phyloP scores from a whole-genome alignment of 768 basidiomycete species.

The Termitomyces sp. region DNA sequence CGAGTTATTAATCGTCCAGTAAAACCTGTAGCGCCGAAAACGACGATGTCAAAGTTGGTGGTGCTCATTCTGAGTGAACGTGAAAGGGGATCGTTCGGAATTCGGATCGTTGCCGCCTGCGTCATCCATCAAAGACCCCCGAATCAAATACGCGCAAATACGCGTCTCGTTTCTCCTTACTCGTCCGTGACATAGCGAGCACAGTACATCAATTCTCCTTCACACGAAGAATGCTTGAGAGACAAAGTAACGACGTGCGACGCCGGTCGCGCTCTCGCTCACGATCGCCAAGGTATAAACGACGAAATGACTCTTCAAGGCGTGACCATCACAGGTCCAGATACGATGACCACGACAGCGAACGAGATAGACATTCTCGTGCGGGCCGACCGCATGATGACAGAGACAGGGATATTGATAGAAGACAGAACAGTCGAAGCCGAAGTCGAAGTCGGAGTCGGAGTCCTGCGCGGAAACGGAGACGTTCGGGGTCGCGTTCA shows the following conservation, averaged over 20 bases:
- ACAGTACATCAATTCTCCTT: neutral
- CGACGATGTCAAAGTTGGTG: constrained; percentile 45
- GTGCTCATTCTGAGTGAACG: constrained; percentile 26
- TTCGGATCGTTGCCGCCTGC: neutral
- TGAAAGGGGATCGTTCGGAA: no score
- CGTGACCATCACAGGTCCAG: constrained; percentile 1
- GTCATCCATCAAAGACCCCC: neutral
- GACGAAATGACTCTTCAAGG: constrained; percentile 7
- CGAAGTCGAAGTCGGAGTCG: constrained; percentile 24
- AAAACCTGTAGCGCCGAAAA: constrained; percentile 76
- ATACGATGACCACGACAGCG: neutral
- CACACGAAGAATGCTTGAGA: constrained; percentile 4
- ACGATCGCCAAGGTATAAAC: neutral
- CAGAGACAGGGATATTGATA: constrained; percentile 4
- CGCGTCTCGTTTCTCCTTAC: neutral
- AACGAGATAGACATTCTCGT: constrained; percentile 1
- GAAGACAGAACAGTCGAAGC: constrained; percentile 23
- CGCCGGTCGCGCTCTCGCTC: constrained; percentile 3
- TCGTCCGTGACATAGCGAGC: neutral
- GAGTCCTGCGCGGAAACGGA: constrained; percentile 28
- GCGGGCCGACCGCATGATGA: neutral
- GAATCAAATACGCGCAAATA: constrained; percentile 12
- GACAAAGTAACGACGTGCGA: neutral
- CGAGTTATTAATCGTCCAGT: constrained; percentile 66
- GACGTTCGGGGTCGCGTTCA: constrained; percentile 31